Conservation (phyloP, 2,329 filamentous ascomycete species). For the Ophiobolus disseminans region DNA sequence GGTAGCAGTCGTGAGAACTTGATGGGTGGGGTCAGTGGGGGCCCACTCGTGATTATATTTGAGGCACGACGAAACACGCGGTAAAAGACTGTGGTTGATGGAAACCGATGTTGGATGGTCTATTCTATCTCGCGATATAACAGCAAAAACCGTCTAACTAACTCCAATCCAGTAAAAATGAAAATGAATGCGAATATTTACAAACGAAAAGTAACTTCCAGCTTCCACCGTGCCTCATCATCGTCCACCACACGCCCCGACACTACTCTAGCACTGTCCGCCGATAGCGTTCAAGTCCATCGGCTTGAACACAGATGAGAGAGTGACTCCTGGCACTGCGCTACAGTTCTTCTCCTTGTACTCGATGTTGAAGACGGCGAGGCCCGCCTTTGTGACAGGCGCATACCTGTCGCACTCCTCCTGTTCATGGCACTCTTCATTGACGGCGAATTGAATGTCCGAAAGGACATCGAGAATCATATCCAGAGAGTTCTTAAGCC, state of each 20-base stretch:
- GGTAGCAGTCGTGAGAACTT: not conserved
- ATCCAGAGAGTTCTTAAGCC: slow-evolving; percentile 70
- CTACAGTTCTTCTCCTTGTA: slow-evolving; percentile 50
- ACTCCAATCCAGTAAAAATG: too few relatives aligned
- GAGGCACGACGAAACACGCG: too few relatives aligned
- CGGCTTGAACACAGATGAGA: not conserved
- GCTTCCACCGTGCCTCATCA: too few relatives aligned
- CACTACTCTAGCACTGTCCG: not conserved
- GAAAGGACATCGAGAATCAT: slow-evolving; percentile 61
- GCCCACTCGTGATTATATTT: not conserved
- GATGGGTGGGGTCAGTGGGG: not conserved
- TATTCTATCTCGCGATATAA: too few relatives aligned
- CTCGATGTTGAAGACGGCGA: slow-evolving; percentile 76
- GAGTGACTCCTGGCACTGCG: not conserved
- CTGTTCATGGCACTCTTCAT: slow-evolving; percentile 70
- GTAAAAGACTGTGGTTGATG: too few relatives aligned
- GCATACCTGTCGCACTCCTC: slow-evolving; percentile 57
- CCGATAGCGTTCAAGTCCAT: not conserved
- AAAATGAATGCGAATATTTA: too few relatives aligned
- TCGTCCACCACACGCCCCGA: too few relatives aligned
- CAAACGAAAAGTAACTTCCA: too few relatives aligned
- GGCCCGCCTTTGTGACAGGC: slow-evolving; percentile 64
- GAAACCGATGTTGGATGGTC: too few relatives aligned
- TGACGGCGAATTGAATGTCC: slow-evolving; percentile 69
- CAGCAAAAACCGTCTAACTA: too few relatives aligned